Evolutionary conservation across 2,329 filamentous ascomycete genomes (phyloP).

Genomic region (Ophiostoma sp.): DNA sequence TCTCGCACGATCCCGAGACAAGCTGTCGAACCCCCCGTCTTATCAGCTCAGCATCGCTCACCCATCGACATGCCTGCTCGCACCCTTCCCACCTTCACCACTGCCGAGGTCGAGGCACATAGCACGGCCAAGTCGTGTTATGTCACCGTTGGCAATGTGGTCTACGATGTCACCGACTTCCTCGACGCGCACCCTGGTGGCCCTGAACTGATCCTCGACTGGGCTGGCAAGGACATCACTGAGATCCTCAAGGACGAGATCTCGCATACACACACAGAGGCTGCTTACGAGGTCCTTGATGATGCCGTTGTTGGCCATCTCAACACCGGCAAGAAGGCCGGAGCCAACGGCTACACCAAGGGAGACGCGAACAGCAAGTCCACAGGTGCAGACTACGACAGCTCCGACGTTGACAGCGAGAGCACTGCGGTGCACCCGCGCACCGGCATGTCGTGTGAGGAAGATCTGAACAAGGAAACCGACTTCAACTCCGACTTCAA

Average conservation of each 20-base stretch:
- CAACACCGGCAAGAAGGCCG: conserved; percentile 51
- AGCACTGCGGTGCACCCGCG: conserved; percentile 44
- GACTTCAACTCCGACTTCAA: conserved; percentile 72
- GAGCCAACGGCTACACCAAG: conserved; percentile 30
- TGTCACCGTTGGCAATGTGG: conserved; percentile 81
- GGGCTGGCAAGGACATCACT: conserved; percentile 79
- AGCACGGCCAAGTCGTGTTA: conserved; percentile 81
- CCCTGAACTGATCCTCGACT: conserved; percentile 79
- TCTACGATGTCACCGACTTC: conserved; percentile 94
- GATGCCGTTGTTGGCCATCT: conserved; percentile 82
- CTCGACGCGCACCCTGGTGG: conserved; percentile 87
- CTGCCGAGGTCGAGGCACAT: conserved; percentile 73
- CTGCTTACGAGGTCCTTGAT: conserved; percentile 92
- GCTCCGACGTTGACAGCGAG: conserved; percentile 27
- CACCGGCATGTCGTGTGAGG: conserved; percentile 85
- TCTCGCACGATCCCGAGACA: not conserved
- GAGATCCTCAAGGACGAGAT: conserved; percentile 74
- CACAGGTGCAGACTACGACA: conserved; percentile 31
- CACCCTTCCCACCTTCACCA: conserved; percentile 76
- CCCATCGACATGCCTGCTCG: conserved; percentile 1
- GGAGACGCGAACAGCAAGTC: conserved; percentile 36
- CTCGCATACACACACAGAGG: conserved; percentile 81
- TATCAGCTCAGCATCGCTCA: too few relatives aligned
- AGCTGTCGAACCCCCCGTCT: not conserved
- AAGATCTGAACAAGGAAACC: conserved; percentile 82